Percentiles rank a stretch among this genome's conserved stretches.
These are phyloP conservation scores for Tubosaeta sp. DNA, from an alignment of 768 basidiomycete genomes.

Conservation along the genomic window DNA sequence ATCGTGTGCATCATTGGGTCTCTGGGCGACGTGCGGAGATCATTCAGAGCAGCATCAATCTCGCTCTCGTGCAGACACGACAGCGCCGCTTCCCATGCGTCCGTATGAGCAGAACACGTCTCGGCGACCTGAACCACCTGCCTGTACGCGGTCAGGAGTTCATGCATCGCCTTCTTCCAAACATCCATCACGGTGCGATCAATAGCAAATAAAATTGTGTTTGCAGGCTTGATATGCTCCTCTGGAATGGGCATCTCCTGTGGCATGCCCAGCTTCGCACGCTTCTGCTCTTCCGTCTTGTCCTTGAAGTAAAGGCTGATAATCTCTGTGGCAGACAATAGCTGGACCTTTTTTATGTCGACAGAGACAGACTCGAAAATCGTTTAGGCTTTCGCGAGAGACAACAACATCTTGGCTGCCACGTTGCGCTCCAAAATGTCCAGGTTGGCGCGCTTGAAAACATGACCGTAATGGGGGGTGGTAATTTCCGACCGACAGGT, in stretches of 20 bases:
- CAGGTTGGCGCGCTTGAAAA: constrained; percentile 57
- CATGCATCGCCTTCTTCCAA: constrained; percentile 39
- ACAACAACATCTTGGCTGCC: constrained; percentile 45
- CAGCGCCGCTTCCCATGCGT: constrained; percentile 60
- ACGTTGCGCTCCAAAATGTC: constrained; percentile 66
- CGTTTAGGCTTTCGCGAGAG: constrained; percentile 32
- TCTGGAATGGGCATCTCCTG: too few relatives aligned
- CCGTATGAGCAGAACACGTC: constrained; percentile 50
- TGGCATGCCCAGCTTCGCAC: too few relatives aligned
- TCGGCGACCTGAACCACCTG: constrained; percentile 37
- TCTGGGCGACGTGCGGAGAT: constrained; percentile 36
- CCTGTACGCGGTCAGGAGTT: constrained; percentile 38
- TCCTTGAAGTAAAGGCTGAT: constrained; percentile 18
- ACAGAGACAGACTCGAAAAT: constrained; percentile 29
- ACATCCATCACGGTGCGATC: too few relatives aligned
- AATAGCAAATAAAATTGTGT: too few relatives aligned
- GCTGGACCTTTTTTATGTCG: constrained; percentile 14
- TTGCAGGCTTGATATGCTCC: too few relatives aligned
- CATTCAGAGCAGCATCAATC: constrained; percentile 27
- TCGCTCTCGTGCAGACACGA: constrained; percentile 49
- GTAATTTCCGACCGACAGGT: constrained; percentile 57
- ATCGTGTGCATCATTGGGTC: constrained; percentile 47
- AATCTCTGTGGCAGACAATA: constrained; percentile 1
- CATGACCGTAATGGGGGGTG: constrained; percentile 55
- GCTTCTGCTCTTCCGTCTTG: constrained; percentile 2